Percentiles rank a stretch among this genome's conserved stretches.
Conservation (phyloP, 768 basidiomycete species). For the Phaffia tasmanica region DNA sequence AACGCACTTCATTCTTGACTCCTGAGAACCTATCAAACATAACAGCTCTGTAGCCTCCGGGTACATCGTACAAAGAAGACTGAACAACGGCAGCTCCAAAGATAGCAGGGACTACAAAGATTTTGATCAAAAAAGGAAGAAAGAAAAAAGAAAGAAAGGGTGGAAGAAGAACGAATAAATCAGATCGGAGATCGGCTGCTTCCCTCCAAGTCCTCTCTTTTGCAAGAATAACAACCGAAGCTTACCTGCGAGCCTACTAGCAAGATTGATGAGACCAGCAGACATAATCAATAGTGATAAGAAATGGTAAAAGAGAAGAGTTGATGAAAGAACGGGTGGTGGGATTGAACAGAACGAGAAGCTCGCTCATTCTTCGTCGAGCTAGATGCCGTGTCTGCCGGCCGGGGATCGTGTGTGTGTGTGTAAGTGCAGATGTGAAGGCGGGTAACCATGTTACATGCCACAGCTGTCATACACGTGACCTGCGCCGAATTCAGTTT, state of each 20-base stretch:
- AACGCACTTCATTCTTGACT: slow-evolving; percentile 62
- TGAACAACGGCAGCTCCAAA: slow-evolving; percentile 12
- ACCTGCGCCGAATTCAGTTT: too few species aligned
- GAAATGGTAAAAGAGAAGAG: too few species aligned
- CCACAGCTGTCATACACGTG: too few species aligned
- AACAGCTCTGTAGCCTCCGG: slow-evolving; percentile 80
- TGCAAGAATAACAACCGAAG: neutral
- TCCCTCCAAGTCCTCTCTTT: neutral
- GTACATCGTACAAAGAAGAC: slow-evolving; percentile 48
- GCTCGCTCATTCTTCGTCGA: too few species aligned
- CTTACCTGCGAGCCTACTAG: slow-evolving; percentile 18
- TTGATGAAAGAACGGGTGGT: too few species aligned
- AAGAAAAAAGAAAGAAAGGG: neutral
- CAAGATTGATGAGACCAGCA: slow-evolving; percentile 20
- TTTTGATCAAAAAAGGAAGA: neutral
- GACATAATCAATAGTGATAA: slow-evolving; percentile 2
- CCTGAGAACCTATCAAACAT: slow-evolving; percentile 97
- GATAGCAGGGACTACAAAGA: slow-evolving; percentile 21
- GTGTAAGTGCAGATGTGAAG: too few species aligned
- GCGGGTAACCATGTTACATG: too few species aligned
- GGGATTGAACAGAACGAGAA: too few species aligned
- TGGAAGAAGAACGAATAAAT: neutral
- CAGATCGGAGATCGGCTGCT: neutral
- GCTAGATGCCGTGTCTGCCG: too few species aligned
- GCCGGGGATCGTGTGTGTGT: too few species aligned